Conservation (phyloP, 306 rosid species). For the Acacia melanoxylon region DNA sequence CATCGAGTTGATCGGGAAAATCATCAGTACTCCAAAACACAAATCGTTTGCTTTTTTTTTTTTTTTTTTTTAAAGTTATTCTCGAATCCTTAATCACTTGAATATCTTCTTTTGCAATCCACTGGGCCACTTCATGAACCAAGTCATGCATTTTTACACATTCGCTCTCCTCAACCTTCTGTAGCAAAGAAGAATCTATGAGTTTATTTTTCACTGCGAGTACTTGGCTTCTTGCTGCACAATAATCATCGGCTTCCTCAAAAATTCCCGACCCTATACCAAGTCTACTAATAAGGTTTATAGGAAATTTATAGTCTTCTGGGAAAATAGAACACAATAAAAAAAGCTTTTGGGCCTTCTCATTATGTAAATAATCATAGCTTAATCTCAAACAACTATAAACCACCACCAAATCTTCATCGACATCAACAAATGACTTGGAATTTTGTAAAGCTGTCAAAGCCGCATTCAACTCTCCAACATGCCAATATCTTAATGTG, state of each 20-base stretch:
- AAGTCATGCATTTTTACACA: slow-evolving; percentile 36
- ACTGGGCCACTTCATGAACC: slow-evolving; percentile 15
- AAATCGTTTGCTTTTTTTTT: not conserved
- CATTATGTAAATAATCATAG: slow-evolving; percentile 18
- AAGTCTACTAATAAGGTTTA: not conserved
- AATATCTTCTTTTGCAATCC: not conserved
- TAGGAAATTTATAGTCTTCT: slow-evolving; percentile 1
- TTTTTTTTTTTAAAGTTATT: not conserved
- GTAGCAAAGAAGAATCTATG: slow-evolving; percentile 13
- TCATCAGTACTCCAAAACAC: not conserved
- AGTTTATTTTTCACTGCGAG: not conserved
- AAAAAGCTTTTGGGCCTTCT: slow-evolving; percentile 14
- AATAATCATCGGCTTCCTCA: not conserved
- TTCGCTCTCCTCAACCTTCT: not conserved
- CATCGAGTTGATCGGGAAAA: not conserved
- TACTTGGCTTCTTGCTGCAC: not conserved
- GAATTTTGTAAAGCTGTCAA: not conserved
- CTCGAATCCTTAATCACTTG: not conserved
- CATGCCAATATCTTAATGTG: not conserved
- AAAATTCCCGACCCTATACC: not conserved
- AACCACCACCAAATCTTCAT: slow-evolving; percentile 8
- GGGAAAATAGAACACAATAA: slow-evolving; percentile 29
- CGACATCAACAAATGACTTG: not conserved
- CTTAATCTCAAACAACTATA: slow-evolving; percentile 20
- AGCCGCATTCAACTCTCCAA: not conserved